Base-by-base conservation (phyloP, 345 rosid species). In the Acer negundo region DNA sequence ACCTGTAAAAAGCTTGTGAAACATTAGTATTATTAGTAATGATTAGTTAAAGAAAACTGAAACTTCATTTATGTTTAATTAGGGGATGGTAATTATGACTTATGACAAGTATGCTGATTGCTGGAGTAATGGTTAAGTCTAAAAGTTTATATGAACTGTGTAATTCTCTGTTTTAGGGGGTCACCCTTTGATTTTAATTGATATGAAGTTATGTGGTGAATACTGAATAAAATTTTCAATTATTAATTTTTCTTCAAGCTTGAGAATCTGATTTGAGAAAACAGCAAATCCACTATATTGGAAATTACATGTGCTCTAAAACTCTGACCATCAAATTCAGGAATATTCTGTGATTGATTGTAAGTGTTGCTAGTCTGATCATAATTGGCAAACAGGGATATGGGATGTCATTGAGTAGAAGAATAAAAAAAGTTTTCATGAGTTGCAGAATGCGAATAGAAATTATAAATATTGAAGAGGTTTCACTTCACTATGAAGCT, bases 401-500 rank as follows among this genome's bases (percentile, higher is more conserved):
- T 56, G n/a, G 62, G 35, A 58, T 58, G 22, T 72, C 20, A 12
- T 12, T 22, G 28, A 35, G 17, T 56, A 53, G 5, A 23, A 35
- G 51, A 55, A 56, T 58, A 3, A n/a, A 59, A 15, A 38, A 44
- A 13, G 42, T 13, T 19, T 16, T 15, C 35, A 56, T 58, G 23
- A 40, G 22, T 13, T 58, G 49, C 64, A 38, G 66, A 58, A 31
- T 20, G 51, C 23, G 59, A 69, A 47, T 7, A 31, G 51, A 58
- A 58, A 72, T n/a, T 20, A 49, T 12, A 38, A 72, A 40, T 7
- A n/a, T 58, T 11, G 28, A 20, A 31, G 49, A 31, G 20, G 40
- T 69, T 72, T 35, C 67, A 23, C 24, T 72, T 35, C 67, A 23
- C 24, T 40, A 59, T 55, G 75, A 73, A 40, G 55, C 75, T 23